A percentile compares a stretch with the other conserved stretches of the same genome.
Conservation (phyloP, 768 basidiomycete genomes). For the Suillus alpinus region DNA sequence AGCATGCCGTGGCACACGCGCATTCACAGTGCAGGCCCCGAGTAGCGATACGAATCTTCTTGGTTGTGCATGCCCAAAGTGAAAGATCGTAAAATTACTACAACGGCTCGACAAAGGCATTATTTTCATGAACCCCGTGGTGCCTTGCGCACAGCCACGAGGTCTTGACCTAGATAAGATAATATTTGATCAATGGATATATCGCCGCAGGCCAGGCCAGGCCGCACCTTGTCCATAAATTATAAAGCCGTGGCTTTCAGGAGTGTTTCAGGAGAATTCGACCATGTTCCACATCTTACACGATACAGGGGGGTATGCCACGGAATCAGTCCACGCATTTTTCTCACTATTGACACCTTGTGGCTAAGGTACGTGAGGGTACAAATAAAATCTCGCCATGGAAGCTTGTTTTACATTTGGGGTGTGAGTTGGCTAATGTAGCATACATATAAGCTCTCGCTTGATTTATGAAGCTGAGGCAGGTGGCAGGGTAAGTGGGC, state of each 20-base stretch:
- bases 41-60: slow-evolving; percentile 3
- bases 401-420: slow-evolving; percentile 1
- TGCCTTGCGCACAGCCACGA: background rate
- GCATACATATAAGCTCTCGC: background rate
- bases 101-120: background rate
- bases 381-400: background rate
- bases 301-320: background rate
- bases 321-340: background rate
- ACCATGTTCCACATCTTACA: background rate
- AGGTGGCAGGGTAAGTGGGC: slow-evolving; percentile 1
- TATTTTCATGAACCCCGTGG: background rate
- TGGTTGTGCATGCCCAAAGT: background rate
- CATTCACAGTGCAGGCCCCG: background rate
- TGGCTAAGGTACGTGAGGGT: background rate
- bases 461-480: slow-evolving; percentile 1
- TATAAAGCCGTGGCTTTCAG: background rate
- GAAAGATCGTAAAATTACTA: background rate
- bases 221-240: slow-evolving; percentile 22
- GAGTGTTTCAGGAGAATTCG: background rate
- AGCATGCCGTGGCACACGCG: background rate
- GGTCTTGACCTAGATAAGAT: background rate
- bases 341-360: slow-evolving; percentile 3
- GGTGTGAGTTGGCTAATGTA: background rate
- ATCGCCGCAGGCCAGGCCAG: background rate
- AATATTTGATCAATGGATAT: background rate